Conservation (phyloP, 371 early-diverging fungal species). For the Rhizopus stolonifer region DNA sequence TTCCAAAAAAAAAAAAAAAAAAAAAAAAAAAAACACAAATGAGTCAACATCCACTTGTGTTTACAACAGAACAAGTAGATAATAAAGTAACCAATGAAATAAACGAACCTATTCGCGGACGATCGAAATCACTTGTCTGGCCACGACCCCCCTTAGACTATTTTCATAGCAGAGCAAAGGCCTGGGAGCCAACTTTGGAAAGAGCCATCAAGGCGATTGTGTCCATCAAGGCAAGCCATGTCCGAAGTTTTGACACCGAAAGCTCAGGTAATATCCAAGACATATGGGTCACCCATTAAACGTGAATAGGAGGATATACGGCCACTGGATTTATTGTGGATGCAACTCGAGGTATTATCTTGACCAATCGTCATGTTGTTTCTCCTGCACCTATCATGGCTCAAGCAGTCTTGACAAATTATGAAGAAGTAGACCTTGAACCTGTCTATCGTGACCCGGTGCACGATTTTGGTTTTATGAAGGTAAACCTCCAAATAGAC, state of each 20-base stretch:
- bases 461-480: slow-evolving; percentile 88
- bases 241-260: slow-evolving; percentile 90
- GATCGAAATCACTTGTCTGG: slow-evolving; percentile 47
- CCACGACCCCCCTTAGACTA: slow-evolving; percentile 26
- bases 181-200: slow-evolving; percentile 81
- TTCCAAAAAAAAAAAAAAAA: too few species aligned
- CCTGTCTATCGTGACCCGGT: slow-evolving; percentile 85
- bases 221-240: slow-evolving; percentile 83
- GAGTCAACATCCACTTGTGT: too few species aligned
- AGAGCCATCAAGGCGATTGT: slow-evolving; percentile 81
- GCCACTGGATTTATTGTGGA: slow-evolving; percentile 96
- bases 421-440: slow-evolving; percentile 83
- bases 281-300: too few species aligned
- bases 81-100: too few species aligned
- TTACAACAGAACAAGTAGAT: too few species aligned
- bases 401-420: slow-evolving; percentile 80
- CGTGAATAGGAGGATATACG: slow-evolving; percentile 70
- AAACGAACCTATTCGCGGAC: slow-evolving; percentile 36
- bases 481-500: too few species aligned
- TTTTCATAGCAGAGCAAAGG: slow-evolving; percentile 19
- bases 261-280: too few species aligned
- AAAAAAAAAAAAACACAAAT: too few species aligned
- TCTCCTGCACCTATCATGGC: slow-evolving; percentile 87
- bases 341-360: slow-evolving; percentile 75
- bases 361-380: slow-evolving; percentile 91